phyloP scores from a whole-genome alignment of 2,329 filamentous ascomycete species.

The Aureobasidium lini region DNA sequence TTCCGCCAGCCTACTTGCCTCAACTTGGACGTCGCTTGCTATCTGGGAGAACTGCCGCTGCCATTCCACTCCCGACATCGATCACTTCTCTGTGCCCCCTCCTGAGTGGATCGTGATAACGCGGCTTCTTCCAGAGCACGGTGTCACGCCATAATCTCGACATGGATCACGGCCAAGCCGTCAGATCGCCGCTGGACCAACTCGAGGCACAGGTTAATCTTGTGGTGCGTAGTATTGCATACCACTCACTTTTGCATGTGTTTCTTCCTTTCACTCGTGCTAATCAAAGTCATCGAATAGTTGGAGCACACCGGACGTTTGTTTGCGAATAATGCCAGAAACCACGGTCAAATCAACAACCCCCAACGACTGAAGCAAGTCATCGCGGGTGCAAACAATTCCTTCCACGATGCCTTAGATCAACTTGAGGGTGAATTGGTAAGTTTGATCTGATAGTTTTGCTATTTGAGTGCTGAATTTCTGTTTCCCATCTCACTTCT shows the following conservation, averaged over 20 bases:
- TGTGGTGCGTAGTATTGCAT: conserved; percentile 31
- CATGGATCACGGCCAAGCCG: conserved; percentile 15
- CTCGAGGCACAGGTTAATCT: conserved; percentile 42
- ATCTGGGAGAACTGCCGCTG: neutral
- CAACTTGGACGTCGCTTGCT: neutral
- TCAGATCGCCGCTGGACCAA: conserved; percentile 32
- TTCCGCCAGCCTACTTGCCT: neutral
- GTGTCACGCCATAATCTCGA: conserved; percentile 11
- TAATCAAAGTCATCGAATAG: conserved; percentile 19
- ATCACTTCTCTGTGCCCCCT: neutral
- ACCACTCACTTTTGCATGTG: neutral
- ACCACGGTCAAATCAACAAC: conserved; percentile 26
- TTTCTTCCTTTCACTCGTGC: neutral
- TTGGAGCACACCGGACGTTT: conserved; percentile 39
- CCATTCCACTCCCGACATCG: neutral
- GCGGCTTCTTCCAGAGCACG: neutral
- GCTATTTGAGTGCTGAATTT: neutral
- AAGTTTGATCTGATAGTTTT: conserved; percentile 14
- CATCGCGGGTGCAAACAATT: conserved; percentile 33
- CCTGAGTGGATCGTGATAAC: neutral
- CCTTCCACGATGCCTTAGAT: conserved; percentile 46
- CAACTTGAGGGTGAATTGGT: conserved; percentile 42
- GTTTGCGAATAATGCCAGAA: conserved; percentile 33
- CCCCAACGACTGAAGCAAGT: conserved; percentile 28
- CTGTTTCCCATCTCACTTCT: neutral